phyloP scores from a whole-genome alignment of 139 green algal species.

The Chlamydomonas urium region DNA sequence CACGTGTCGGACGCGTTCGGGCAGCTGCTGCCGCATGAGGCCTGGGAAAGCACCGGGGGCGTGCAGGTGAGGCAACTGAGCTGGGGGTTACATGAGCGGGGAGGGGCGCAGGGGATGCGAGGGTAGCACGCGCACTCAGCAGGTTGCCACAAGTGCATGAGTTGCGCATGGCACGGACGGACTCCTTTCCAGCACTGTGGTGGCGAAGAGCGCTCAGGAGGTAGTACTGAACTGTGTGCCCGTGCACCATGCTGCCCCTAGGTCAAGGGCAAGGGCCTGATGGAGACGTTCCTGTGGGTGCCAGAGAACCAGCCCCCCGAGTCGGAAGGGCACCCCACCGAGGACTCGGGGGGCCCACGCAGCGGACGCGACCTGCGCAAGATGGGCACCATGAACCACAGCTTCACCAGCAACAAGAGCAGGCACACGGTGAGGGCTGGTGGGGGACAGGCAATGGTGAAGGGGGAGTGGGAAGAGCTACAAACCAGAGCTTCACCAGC shows the following conservation, averaged over 20 bases:
- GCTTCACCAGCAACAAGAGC: constrained; percentile 6
- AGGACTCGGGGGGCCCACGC: not conserved
- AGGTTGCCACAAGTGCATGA: too few species aligned
- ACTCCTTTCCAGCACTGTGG: too few species aligned
- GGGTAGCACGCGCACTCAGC: too few species aligned
- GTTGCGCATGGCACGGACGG: too few species aligned
- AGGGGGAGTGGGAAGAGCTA: too few species aligned
- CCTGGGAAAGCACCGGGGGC: constrained; percentile 34
- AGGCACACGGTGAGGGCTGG: constrained; percentile 2
- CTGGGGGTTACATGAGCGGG: too few species aligned
- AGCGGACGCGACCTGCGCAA: not conserved
- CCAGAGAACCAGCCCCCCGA: not conserved
- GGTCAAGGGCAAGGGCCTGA: constrained; percentile 17
- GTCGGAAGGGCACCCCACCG: not conserved
- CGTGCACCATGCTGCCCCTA: too few species aligned
- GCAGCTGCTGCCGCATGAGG: constrained; percentile 28
- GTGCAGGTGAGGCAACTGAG: constrained; percentile 39
- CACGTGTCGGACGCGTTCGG: constrained; percentile 43
- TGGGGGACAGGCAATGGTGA: too few species aligned
- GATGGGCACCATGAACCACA: not conserved
- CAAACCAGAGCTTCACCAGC: not conserved
- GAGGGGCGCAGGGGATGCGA: too few species aligned
- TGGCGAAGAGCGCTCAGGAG: too few species aligned
- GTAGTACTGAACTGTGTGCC: too few species aligned
- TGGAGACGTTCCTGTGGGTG: constrained; percentile 12